A percentile compares a stretch with the other conserved stretches of the same genome.
Evolutionary conservation across 495 filamentous ascomycete species (phyloP).

Genomic region (Astrothelium macrocarpum): DNA sequence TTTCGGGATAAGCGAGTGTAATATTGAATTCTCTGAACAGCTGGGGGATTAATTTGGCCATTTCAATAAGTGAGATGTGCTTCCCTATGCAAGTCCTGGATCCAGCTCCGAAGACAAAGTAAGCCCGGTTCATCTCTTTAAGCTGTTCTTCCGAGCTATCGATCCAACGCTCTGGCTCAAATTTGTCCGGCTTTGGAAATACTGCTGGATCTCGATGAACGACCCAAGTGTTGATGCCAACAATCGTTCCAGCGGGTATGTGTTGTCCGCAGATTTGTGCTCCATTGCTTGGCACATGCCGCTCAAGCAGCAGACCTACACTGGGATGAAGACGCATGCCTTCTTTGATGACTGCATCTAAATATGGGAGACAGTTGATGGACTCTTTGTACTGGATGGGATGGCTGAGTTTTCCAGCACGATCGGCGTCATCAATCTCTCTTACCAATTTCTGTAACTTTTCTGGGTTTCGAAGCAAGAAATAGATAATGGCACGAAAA

Average conservation of each 20-base stretch:
- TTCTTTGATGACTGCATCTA: constrained; percentile 18
- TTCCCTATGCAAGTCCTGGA: constrained; percentile 19
- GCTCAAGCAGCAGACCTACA: constrained; percentile 10
- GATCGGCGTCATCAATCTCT: constrained; percentile 47
- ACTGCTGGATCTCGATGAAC: constrained; percentile 6
- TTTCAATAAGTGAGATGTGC: constrained; percentile 23
- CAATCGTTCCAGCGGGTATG: constrained; percentile 15
- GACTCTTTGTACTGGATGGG: constrained; percentile 15
- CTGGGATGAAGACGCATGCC: constrained; percentile 13
- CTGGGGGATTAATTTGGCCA: constrained; percentile 29
- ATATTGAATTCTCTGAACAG: constrained; percentile 39
- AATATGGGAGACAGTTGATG: constrained; percentile 14
- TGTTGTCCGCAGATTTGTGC: constrained; percentile 7
- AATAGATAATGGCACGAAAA: constrained; percentile 35
- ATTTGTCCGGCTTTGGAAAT: neutral
- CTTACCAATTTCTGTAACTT: constrained; percentile 36
- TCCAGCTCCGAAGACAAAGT: constrained; percentile 15
- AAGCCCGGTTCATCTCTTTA: neutral
- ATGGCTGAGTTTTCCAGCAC: constrained; percentile 35
- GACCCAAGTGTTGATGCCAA: constrained; percentile 17
- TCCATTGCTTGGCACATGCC: constrained; percentile 11
- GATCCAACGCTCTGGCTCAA: constrained; percentile 17
- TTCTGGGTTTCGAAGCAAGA: constrained; percentile 44
- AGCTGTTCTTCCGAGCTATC: constrained; percentile 10
- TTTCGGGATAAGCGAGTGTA: constrained; percentile 20